phyloP scores from a whole-genome alignment of 1,139 yeast species.

The Debaryomyces singareniensis region DNA sequence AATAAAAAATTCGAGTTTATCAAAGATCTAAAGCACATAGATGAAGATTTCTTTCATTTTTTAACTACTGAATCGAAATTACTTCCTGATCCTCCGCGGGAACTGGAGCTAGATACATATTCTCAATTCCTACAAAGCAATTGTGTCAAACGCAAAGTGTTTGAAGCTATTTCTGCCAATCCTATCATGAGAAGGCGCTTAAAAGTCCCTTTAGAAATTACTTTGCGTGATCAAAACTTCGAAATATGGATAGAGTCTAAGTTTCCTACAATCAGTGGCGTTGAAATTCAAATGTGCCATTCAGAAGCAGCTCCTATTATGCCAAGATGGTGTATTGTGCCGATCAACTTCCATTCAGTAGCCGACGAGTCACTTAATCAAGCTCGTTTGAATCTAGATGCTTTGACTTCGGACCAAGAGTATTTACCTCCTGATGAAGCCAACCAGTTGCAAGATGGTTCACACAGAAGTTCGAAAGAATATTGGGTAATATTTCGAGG shows the following conservation, averaged over 20 bases:
- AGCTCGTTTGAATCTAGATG: constrained; percentile 20
- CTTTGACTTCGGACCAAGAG: constrained; percentile 10
- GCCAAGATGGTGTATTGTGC: constrained; percentile 21
- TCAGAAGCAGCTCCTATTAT: constrained; percentile 3
- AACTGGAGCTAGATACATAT: not conserved
- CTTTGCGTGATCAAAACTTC: constrained; percentile 9
- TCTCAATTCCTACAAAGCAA: constrained; percentile 10
- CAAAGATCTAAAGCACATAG: constrained; percentile 19
- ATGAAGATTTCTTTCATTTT: constrained; percentile 14
- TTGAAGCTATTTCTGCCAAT: constrained; percentile 22
- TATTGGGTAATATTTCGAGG: constrained; percentile 22
- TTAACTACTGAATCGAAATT: constrained; percentile 4
- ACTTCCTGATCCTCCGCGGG: not conserved
- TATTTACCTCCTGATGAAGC: constrained; percentile 15
- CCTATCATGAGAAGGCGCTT: constrained; percentile 16
- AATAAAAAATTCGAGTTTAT: constrained; percentile 18
- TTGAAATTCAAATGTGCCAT: constrained; percentile 14
- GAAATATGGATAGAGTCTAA: constrained; percentile 26
- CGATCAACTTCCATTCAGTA: constrained; percentile 14
- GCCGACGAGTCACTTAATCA: constrained; percentile 16
- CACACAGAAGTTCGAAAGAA: constrained; percentile 13
- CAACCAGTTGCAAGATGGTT: constrained; percentile 1
- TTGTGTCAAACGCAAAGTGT: constrained; percentile 21
- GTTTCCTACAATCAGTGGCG: constrained; percentile 25
- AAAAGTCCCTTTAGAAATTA: constrained; percentile 24